These are phyloP conservation scores for Colletotrichum sp. DNA, from an alignment of 2,329 filamentous ascomycete species.

Conservation along the genomic window DNA sequence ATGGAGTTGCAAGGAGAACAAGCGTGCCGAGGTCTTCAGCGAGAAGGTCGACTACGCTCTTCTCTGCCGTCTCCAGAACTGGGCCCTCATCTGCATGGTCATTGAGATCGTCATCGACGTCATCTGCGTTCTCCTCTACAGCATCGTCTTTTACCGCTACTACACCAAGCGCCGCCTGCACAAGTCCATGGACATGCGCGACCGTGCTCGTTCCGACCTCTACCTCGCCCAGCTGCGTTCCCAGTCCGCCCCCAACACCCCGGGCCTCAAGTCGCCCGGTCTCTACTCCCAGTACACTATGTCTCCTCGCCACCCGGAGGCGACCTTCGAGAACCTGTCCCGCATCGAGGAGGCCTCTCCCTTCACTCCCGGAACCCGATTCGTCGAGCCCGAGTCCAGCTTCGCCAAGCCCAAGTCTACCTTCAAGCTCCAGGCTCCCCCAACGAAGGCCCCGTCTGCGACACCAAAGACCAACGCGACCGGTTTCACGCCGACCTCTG, in stretches of 20 bases:
- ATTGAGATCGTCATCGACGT: slow-evolving; percentile 95
- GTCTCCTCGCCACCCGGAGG: slow-evolving; percentile 44
- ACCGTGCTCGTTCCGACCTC: slow-evolving; percentile 91
- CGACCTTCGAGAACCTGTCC: slow-evolving; percentile 57
- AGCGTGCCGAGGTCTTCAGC: slow-evolving; percentile 76
- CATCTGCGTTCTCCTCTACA: slow-evolving; percentile 91
- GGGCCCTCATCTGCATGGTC: slow-evolving; percentile 94
- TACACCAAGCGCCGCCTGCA: slow-evolving; percentile 94
- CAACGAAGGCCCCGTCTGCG: slow-evolving; percentile 76
- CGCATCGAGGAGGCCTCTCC: slow-evolving; percentile 44
- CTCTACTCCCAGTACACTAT: slow-evolving; percentile 48
- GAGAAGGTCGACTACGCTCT: slow-evolving; percentile 87
- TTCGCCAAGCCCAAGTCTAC: slow-evolving; percentile 56
- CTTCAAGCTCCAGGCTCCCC: slow-evolving; percentile 90
- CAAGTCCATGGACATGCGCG: slow-evolving; percentile 96
- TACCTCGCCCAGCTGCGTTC: slow-evolving; percentile 86
- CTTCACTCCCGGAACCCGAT: slow-evolving; percentile 60
- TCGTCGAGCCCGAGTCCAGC: slow-evolving; percentile 67
- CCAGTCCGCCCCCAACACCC: slow-evolving; percentile 94
- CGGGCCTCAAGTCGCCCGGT: slow-evolving; percentile 75
- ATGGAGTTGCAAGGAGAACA: slow-evolving; percentile 95
- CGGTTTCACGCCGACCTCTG: slow-evolving; percentile 61
- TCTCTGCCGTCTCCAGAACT: slow-evolving; percentile 92
- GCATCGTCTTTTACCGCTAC: slow-evolving; percentile 94
- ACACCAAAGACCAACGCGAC: slow-evolving; percentile 72